Base-by-base conservation (phyloP, 116 monocot species). In the Phalaenopsis hybrid region DNA sequence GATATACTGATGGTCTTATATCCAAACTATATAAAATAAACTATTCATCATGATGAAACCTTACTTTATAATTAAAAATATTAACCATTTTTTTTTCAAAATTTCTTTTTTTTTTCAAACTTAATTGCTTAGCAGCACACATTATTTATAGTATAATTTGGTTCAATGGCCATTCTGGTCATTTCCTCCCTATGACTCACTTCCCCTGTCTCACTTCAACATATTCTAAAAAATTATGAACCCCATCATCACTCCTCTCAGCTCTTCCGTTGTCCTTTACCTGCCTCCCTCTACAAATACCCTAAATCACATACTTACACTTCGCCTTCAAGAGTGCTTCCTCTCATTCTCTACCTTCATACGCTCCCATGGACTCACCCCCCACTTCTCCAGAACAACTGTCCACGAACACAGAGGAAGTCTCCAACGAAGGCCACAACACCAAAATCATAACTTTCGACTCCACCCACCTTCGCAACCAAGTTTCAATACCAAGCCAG, bases 401-500 rank as follows among this genome's bases (percentile, higher is more conserved):
- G 63, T 50, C 77, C 57, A 78, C 17, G n/a, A 17, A 59, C 23
- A 55, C 20, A 13, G 49, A 67, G 20, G 50, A 78, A 5, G 65
- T 57, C 55, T 55, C 15, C 55, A 55, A 15, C 55, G 61, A 18
- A 59, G 58, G 12, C 69, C 52, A 31, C 23, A 20, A 51, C 28
- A n/a, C 17, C 78, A 34, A 37, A 44, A 77, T 50, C 77, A 50
- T 67, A 3, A 13, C 81, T 68, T 89, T 88, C 84, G 89, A 90
- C 84, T 80, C 92, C n/a, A 57, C 85, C 0, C 21, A 72, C 3
- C 89, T 92, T 58, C 65, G 82, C 5, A 77, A 69, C 45, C 85
- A 90, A 50, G 4, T 83, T 41, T 84, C 87, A 45, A 96, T 96
- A 51, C 96, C 96, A 0, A 33, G 23, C 23, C 80, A 89, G 48